Evolutionary conservation across 768 basidiomycete species (phyloP), one percentile per base, ranked within the genome.

Genomic region (Coprinopsis cinerea): DNA sequence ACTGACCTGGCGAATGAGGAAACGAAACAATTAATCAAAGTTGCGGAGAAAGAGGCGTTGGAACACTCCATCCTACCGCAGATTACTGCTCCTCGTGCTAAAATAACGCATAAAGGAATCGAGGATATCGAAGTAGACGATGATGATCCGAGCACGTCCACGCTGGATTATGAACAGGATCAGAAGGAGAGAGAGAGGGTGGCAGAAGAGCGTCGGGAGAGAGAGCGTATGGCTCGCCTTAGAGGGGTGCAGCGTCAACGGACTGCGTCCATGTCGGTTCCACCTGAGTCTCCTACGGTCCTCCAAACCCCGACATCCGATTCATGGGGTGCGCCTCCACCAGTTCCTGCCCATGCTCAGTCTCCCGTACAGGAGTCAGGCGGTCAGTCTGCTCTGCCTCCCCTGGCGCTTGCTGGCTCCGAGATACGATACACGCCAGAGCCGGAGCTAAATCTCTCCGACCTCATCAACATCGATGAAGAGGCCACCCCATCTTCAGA

Each of bases 41-140:
- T 79, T 42, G 85, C 87, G 20, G 86, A 92, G 63, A 76, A 88
- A 59, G 88, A 89, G 67, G 81, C 88, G 1, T 68, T 95, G 58
- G 85, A 82, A 62, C 83, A 92, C 64, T 90, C 90, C 6, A 93
- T 94, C 57, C 69, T 93, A 52, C 77, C 81, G 61, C 88, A 85
- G 65, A 73, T 78, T 7, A 69, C 72, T 7, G 75, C 78, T 20
- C 88, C 91, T 47, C 74, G 76, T 57, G 77, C 77, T 27, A 94
- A 93, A 66, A 86, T 92, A 53, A 95, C 92, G 23, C 92, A 93
- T 73, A 95, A 95, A 67, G 92, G 92, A 46, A 68, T 93, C 54
- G 85, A 93, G 72, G 85, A 91, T 59, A 91, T 95, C 59, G 92
- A 95, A 64, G 26, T 35, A 14, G 83, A 83, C 63, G 67, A 84